Percentiles rank a stretch among this genome's conserved stretches.
phyloP scores from a whole-genome alignment of 2,329 filamentous ascomycete species.

The Eutypella sp. region DNA sequence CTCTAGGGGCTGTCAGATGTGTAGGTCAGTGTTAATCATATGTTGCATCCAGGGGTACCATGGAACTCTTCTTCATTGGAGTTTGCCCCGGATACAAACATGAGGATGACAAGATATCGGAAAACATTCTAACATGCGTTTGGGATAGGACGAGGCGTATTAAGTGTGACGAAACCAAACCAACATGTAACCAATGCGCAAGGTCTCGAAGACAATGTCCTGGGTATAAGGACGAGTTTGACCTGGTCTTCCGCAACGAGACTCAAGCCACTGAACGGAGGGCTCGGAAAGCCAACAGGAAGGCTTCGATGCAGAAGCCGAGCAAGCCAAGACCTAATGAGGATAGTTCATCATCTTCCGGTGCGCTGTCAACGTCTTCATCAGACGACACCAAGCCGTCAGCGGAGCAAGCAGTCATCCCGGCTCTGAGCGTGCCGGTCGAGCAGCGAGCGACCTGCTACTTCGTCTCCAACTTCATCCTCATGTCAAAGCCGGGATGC shows the following conservation, averaged over 20 bases:
- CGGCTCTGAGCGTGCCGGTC: constrained; percentile 40
- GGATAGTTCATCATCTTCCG: constrained; percentile 6
- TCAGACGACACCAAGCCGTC: constrained; percentile 15
- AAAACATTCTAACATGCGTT: background rate
- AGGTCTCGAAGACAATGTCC: constrained; percentile 61
- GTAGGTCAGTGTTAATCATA: constrained; percentile 44
- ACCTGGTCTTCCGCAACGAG: constrained; percentile 68
- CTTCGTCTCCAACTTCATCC: constrained; percentile 57
- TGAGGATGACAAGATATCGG: background rate
- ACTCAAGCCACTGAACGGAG: constrained; percentile 62
- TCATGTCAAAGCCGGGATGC: constrained; percentile 45
- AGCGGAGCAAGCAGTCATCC: constrained; percentile 23
- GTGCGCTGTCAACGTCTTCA: constrained; percentile 20
- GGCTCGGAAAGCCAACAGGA: constrained; percentile 52
- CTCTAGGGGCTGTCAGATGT: constrained; percentile 68
- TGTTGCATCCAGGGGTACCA: too few species aligned
- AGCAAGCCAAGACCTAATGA: constrained; percentile 17
- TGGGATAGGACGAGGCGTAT: constrained; percentile 54
- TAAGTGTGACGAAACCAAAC: constrained; percentile 67
- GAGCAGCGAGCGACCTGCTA: constrained; percentile 54
- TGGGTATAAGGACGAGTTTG: constrained; percentile 67
- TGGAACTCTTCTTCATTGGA: too few species aligned
- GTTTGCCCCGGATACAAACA: too few species aligned
- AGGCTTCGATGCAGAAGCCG: constrained; percentile 34
- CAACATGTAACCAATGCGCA: constrained; percentile 59